A percentile compares a stretch with the other conserved stretches of the same genome.
phyloP scores from a whole-genome alignment of 2,329 filamentous ascomycete species.

The Talaromyces sp. region DNA sequence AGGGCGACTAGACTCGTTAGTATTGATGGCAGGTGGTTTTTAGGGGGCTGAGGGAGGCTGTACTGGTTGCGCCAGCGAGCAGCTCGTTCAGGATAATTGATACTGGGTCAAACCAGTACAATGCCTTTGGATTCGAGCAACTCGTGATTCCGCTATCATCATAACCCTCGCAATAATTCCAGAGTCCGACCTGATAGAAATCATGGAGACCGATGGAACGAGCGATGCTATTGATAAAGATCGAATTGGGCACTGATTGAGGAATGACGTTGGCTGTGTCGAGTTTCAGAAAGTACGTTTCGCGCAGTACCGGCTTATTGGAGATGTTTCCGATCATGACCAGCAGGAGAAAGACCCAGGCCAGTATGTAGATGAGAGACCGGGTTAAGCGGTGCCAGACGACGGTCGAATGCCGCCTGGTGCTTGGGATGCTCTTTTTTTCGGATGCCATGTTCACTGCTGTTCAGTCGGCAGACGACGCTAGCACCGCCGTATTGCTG shows the following conservation, averaged over 20 bases:
- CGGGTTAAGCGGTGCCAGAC: constrained; percentile 62
- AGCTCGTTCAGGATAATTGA: constrained; percentile 75
- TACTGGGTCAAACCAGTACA: constrained; percentile 92
- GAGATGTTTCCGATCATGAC: constrained; percentile 74
- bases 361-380: constrained; percentile 67
- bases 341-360: constrained; percentile 74
- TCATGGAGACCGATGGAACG: constrained; percentile 83
- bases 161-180: constrained; percentile 90
- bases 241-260: constrained; percentile 64
- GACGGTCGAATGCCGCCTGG: constrained; percentile 27
- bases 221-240: constrained; percentile 81
- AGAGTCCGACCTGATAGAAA: constrained; percentile 89
- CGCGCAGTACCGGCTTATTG: constrained; percentile 57
- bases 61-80: constrained; percentile 72
- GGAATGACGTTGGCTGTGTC: constrained; percentile 80
- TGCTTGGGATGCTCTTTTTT: neutral
- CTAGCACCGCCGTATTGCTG: neutral
- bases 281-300: constrained; percentile 81
- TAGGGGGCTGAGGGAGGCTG: constrained; percentile 24
- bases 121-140: constrained; percentile 65
- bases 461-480: neutral
- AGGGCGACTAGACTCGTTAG: constrained; percentile 59
- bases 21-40: neutral
- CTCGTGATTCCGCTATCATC: constrained; percentile 63
- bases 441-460: constrained; percentile 9